Evolutionary conservation across 2,329 filamentous ascomycete genomes (phyloP), one percentile per base, ranked within the genome.

Genomic region (Podosphaera aphanis): DNA sequence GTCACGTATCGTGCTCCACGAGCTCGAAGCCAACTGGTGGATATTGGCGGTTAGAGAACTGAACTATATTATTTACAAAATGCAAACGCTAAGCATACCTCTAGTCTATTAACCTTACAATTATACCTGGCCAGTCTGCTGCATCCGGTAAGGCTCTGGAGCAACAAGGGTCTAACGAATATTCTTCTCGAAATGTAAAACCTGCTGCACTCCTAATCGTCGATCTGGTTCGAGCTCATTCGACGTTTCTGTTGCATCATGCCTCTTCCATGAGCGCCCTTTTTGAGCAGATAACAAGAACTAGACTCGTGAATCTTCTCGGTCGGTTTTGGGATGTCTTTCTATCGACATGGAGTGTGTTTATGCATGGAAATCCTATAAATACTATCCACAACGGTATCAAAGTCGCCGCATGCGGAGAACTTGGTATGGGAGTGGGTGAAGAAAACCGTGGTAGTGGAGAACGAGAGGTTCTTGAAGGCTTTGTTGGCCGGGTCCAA

Each of bases 401-500:
- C 57, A 93, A 93, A 60, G 68, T 98, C 27, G 83, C 86, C 11
- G 83, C 80, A 5, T 85, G 83, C 29, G 88, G 90, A 16, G 88
- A 95, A 62, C 71, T 95, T 21, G 90, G 90, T 15, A 74, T 94
- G 40, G 90, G 90, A 0, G 90, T 95, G 1, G 90, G 90, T 16
- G 90, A 95, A 60, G 90, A 95, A 63, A 83, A 94, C 46, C 79
- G 85, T 60, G 88, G 88, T 3, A 94, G 88, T 58, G 85, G 85
- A 27, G 88, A 95, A 64, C 71, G 88, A 55, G 88, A 92, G 55
- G 88, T 95, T 0, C 66, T 98, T 1, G 88, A 95, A 60, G 84
- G 84, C n/a, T 74, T 93, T 50, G 75, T 84, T 1, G 70, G 69
- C 8, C 70, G 82, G 46, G 82, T 83, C 20, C 79, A 90, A 44